Conservation (phyloP, 345 rosid genomes). For the Acer campestre region DNA sequence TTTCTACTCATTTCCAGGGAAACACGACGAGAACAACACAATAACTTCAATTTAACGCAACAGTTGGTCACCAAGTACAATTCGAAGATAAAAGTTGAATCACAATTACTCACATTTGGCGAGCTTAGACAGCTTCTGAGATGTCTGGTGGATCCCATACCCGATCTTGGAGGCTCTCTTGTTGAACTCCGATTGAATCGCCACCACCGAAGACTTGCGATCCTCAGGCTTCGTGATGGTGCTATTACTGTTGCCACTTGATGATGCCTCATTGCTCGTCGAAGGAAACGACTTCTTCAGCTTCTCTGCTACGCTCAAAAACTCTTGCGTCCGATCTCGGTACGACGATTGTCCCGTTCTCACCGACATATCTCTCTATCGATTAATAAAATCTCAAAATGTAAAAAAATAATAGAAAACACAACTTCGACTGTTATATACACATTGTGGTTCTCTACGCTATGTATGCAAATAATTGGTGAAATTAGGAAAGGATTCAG, state of each 20-base stretch:
- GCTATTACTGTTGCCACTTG: conserved; percentile 13
- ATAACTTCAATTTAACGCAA: neutral
- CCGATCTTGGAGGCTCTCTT: conserved; percentile 63
- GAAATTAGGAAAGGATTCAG: neutral
- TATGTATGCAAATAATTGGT: neutral
- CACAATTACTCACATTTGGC: conserved; percentile 59
- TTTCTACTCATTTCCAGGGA: neutral
- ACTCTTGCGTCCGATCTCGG: conserved; percentile 78
- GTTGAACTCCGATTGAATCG: conserved; percentile 65
- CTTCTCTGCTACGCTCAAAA: conserved; percentile 54
- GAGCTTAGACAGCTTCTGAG: conserved; percentile 77
- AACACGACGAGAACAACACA: neutral
- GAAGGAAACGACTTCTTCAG: conserved; percentile 42
- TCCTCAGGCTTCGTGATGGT: conserved; percentile 37
- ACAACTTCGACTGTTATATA: neutral
- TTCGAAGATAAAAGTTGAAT: neutral
- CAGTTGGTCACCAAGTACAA: neutral
- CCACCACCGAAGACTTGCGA: conserved; percentile 48
- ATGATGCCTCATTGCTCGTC: conserved; percentile 27
- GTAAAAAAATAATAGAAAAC: neutral
- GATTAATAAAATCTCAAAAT: neutral
- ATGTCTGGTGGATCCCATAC: conserved; percentile 71
- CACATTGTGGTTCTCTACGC: neutral
- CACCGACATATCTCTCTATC: conserved; percentile 26
- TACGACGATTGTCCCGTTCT: conserved; percentile 56